Conservation (phyloP, 352 stramenopile species). For the Pythium biforme region DNA sequence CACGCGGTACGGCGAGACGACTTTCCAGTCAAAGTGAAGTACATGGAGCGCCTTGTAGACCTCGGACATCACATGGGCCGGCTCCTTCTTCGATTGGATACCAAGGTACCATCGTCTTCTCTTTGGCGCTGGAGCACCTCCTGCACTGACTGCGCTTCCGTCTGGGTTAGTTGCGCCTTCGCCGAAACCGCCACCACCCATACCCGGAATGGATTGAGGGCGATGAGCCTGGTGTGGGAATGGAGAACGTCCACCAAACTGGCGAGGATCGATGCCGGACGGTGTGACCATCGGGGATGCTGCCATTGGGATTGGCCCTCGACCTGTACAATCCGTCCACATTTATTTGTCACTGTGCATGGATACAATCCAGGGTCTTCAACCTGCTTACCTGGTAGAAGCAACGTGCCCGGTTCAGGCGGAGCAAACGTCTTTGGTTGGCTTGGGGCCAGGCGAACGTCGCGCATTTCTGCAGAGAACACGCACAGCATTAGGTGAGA, state of each 20-base stretch:
- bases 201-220: neutral
- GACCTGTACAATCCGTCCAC: constrained; percentile 26
- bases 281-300: constrained; percentile 74
- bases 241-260: constrained; percentile 62
- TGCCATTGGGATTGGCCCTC: constrained; percentile 77
- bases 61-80: constrained; percentile 99
- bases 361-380: neutral
- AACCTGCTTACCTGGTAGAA: constrained; percentile 44
- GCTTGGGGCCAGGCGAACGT: constrained; percentile 64
- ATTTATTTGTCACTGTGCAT: no score
- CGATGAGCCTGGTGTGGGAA: constrained; percentile 7
- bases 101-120: constrained; percentile 97
- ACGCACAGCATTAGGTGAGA: neutral
- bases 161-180: neutral
- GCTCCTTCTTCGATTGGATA: constrained; percentile 99
- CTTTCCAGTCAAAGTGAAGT: constrained; percentile 97
- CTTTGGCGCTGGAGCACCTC: constrained; percentile 49
- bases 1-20: constrained; percentile 96
- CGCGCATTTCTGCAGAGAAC: constrained; percentile 51
- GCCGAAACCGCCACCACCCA: neutral
- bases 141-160: neutral
- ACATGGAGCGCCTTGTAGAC: constrained; percentile 98
- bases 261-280: constrained; percentile 47
- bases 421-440: constrained; percentile 81
- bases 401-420: constrained; percentile 57